Base-by-base conservation (phyloP, 169 alveolate genomes). In the Plasmodium coatneyi region DNA sequence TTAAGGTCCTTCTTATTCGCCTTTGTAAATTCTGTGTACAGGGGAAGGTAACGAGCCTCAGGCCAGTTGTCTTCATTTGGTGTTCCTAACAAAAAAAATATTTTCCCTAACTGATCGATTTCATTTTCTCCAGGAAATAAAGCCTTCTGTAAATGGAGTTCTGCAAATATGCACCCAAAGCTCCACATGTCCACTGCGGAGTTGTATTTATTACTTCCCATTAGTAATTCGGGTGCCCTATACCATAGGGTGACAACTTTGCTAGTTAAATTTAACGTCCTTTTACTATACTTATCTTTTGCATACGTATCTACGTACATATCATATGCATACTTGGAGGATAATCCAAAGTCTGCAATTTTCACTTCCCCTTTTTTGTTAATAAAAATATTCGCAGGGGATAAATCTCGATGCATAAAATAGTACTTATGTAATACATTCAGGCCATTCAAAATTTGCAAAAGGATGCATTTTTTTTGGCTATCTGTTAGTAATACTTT, bases 191-290 rank as follows among this genome's bases (percentile, higher is more conserved):
- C 99, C 76, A 98, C 98, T 0, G 99, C 97, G 74, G 96, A 95
- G 30, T 97, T 97, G 86, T 98, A 98, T 60, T 96, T 71, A 28
- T 96, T 97, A 25, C 99, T 98, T 22, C 99, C 98, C 87, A 97
- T 96, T 78, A 98, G 96, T 34, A 98, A 98, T 96, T 99, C 99
- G 0, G 99, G 99, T 2, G 99, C 98, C 82, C 99, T 82, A 92
- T 98, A 98, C 99, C 99, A 98, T 81, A 98, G 97, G 16, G 99
- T 98, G 19, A 98, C 98, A 2, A 98, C 99, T 49, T 95, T 93
- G 32, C 95, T 96, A 25, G 99, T 98, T 93, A 97, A 89, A 89
- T 95, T 97, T 36, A 95, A 97, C 90, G 95, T 83, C 97, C 80
- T 93, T 95, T 60, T 84, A 93, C 56, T 82, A 82, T 92, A 32